A percentile compares a stretch with the other conserved stretches of the same genome.
Evolutionary conservation across 192 early-diverging fungal species (phyloP).

Genomic region (Helicostylum pulchrum): DNA sequence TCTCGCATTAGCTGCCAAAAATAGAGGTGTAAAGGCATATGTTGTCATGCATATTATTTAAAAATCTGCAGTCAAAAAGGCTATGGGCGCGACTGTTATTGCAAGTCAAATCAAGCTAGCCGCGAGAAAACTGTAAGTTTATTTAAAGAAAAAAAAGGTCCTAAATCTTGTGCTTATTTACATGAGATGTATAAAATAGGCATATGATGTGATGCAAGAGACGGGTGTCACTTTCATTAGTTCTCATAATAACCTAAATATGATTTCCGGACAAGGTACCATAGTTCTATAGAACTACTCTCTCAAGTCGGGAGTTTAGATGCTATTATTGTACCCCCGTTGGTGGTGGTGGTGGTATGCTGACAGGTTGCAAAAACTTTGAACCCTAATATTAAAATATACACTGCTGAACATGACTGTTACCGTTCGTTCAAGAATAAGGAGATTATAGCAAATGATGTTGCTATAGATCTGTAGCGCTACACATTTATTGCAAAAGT

Average conservation of each 20-base stretch:
- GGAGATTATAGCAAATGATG: not conserved
- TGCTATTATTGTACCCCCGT: constrained; percentile 49
- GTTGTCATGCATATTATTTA: constrained; percentile 55
- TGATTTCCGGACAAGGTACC: constrained; percentile 62
- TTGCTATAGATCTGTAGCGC: constrained; percentile 35
- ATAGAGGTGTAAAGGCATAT: constrained; percentile 38
- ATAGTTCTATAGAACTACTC: constrained; percentile 49
- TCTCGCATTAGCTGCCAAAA: constrained; percentile 49
- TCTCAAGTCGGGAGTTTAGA: constrained; percentile 46
- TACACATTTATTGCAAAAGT: constrained; percentile 23
- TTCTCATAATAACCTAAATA: constrained; percentile 46
- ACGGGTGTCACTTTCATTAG: constrained; percentile 53
- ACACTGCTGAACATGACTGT: constrained; percentile 54
- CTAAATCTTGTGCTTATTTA: not conserved
- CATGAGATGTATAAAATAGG: constrained; percentile 1
- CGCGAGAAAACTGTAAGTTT: constrained; percentile 40
- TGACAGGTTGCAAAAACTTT: constrained; percentile 45
- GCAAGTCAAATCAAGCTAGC: constrained; percentile 36
- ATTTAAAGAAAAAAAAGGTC: not conserved
- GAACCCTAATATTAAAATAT: constrained; percentile 37
- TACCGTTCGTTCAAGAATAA: constrained; percentile 28
- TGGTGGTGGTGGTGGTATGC: constrained; percentile 55
- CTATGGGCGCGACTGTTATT: constrained; percentile 51
- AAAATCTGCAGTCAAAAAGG: constrained; percentile 42
- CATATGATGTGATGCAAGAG: constrained; percentile 19